Conservation (phyloP, 2,329 filamentous ascomycete species). For the Cephalotrichum gorgonifer region DNA sequence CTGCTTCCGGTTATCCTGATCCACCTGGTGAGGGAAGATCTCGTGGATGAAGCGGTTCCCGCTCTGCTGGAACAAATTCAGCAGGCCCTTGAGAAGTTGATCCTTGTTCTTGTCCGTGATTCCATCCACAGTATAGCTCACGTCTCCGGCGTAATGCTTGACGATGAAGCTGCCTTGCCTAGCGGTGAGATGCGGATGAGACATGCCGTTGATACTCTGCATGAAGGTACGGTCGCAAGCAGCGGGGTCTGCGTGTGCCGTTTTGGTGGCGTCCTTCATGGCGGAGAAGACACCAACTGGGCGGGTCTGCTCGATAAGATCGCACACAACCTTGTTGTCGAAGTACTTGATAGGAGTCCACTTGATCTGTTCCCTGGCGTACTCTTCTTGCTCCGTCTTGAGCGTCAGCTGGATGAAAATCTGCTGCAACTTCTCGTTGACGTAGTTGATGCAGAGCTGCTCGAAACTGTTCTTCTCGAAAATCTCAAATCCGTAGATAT, state of each 20-base stretch:
- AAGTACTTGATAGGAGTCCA: conserved; percentile 99
- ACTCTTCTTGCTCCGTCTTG: conserved; percentile 96
- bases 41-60: conserved; percentile 78
- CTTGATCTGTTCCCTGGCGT: conserved; percentile 88
- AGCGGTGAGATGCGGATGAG: conserved; percentile 82
- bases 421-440: conserved; percentile 98
- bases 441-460: conserved; percentile 98
- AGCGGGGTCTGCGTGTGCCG: conserved; percentile 89
- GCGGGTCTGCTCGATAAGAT: conserved; percentile 84
- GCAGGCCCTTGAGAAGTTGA: conserved; percentile 83
- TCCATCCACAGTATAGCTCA: conserved; percentile 85
- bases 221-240: conserved; percentile 96
- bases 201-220: conserved; percentile 81
- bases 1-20: conserved; percentile 89
- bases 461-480: conserved; percentile 99
- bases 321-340: conserved; percentile 98
- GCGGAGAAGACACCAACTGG: conserved; percentile 91
- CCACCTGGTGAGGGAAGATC: conserved; percentile 84
- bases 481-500: conserved; percentile 99
- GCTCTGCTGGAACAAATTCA: conserved; percentile 77
- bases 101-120: conserved; percentile 99
- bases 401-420: conserved; percentile 97
- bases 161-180: conserved; percentile 95
- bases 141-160: conserved; percentile 97
- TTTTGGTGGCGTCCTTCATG: conserved; percentile 94